phyloP scores from a whole-genome alignment of 2,329 filamentous ascomycete species.

The Pseudogymnoascus sp. region DNA sequence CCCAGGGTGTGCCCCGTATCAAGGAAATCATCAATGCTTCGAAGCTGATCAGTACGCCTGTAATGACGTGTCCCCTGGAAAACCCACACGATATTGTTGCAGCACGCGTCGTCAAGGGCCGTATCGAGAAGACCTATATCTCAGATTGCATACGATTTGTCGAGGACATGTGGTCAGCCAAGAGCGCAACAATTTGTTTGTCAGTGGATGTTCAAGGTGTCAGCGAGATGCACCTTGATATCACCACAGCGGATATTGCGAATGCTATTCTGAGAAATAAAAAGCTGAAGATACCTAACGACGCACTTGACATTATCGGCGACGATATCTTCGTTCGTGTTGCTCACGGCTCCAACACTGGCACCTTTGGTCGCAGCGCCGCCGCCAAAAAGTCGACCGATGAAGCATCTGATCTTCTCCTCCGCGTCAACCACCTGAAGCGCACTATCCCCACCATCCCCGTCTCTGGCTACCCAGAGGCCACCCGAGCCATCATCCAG shows the following conservation, averaged over 20 bases:
- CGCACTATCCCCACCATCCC: slow-evolving; percentile 75
- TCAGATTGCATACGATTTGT: slow-evolving; percentile 74
- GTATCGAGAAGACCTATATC: slow-evolving; percentile 91
- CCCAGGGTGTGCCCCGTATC: slow-evolving; percentile 97
- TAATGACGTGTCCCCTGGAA: slow-evolving; percentile 80
- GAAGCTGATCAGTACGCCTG: slow-evolving; percentile 85
- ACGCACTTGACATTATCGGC: slow-evolving; percentile 57
- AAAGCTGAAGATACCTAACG: slow-evolving; percentile 68
- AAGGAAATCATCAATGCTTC: slow-evolving; percentile 99
- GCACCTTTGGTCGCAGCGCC: slow-evolving; percentile 22
- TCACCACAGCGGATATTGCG: slow-evolving; percentile 67
- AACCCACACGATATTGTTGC: slow-evolving; percentile 69
- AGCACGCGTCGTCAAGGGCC: slow-evolving; percentile 84
- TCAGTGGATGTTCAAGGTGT: slow-evolving; percentile 76
- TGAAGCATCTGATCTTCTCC: slow-evolving; percentile 59
- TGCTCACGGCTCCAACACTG: slow-evolving; percentile 46
- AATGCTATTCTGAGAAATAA: slow-evolving; percentile 72
- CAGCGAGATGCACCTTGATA: slow-evolving; percentile 72
- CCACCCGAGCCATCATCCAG: slow-evolving; percentile 81
- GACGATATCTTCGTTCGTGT: slow-evolving; percentile 70
- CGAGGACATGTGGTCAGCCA: slow-evolving; percentile 81
- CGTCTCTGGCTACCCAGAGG: slow-evolving; percentile 83
- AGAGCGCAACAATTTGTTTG: slow-evolving; percentile 70
- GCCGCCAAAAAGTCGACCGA: slow-evolving; percentile 31
- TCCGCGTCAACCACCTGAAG: slow-evolving; percentile 79